Conservation (phyloP, 2,329 filamentous ascomycete genomes). For the Ophiostoma fasciatum region DNA sequence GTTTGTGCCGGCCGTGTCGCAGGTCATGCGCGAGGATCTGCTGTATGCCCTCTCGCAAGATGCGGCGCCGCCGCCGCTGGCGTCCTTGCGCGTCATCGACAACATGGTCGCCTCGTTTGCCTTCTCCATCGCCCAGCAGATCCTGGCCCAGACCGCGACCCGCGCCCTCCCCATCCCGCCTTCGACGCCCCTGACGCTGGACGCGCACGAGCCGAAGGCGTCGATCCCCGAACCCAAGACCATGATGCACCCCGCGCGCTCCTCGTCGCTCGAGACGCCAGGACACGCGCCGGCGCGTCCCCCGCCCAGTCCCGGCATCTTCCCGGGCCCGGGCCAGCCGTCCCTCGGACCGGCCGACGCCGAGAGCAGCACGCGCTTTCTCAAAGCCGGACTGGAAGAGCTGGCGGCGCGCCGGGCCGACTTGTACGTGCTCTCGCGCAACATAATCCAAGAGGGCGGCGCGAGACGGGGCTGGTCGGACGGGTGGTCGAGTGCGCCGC, state of each 20-base stretch:
- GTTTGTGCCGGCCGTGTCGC: constrained; percentile 69
- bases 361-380: constrained; percentile 31
- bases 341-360: constrained; percentile 25
- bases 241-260: constrained; percentile 53
- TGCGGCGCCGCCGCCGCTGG: constrained; percentile 16
- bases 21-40: constrained; percentile 68
- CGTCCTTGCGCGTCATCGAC: constrained; percentile 43
- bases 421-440: constrained; percentile 64
- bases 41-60: constrained; percentile 35
- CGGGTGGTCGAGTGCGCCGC: constrained; percentile 52
- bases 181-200: constrained; percentile 32
- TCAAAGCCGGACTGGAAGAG: constrained; percentile 58
- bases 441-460: constrained; percentile 62
- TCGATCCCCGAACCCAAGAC: constrained; percentile 54
- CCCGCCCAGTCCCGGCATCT: constrained; percentile 34
- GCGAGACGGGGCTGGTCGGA: constrained; percentile 59
- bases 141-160: constrained; percentile 60
- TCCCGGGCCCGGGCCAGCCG: constrained; percentile 31
- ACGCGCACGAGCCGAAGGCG: constrained; percentile 42
- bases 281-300: constrained; percentile 20
- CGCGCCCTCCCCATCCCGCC: constrained; percentile 52
- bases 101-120: constrained; percentile 66
- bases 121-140: constrained; percentile 61
- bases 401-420: constrained; percentile 73
- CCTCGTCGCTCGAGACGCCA: constrained; percentile 41